phyloP scores from a whole-genome alignment of 129 eudicot genomes.

The Saussurea involucrata region DNA sequence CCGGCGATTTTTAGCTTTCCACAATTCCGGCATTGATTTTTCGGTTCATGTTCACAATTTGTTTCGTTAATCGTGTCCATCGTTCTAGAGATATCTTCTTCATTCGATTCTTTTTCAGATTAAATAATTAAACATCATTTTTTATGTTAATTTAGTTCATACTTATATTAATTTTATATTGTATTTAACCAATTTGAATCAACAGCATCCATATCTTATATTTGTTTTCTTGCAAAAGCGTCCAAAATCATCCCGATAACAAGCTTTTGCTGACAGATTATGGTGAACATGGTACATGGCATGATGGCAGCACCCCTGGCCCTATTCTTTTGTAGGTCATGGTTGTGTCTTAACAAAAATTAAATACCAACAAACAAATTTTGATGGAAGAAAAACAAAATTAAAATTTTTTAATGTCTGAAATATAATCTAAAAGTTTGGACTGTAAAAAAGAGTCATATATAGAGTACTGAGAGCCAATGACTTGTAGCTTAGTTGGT shows the following conservation, averaged over 20 bases:
- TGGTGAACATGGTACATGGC: too few species aligned
- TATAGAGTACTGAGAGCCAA: too few species aligned
- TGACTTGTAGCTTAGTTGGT: too few species aligned
- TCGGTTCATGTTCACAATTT: background rate
- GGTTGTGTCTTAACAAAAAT: background rate
- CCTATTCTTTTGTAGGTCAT: background rate
- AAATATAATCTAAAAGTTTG: too few species aligned
- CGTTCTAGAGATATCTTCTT: background rate
- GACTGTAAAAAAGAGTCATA: too few species aligned
- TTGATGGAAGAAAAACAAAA: background rate
- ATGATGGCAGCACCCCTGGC: too few species aligned
- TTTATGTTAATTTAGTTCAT: background rate
- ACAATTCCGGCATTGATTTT: background rate
- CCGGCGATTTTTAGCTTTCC: background rate
- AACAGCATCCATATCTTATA: background rate
- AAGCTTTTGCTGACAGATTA: background rate
- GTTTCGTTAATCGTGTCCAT: background rate
- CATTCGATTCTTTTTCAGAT: background rate
- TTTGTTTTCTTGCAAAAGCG: background rate
- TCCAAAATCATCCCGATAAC: background rate
- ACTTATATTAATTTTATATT: background rate
- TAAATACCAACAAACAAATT: background rate
- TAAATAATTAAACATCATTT: background rate
- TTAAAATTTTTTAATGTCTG: background rate
- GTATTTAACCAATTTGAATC: background rate